Conservation (phyloP, 805 yeast species). For the Candida multigemmis region DNA sequence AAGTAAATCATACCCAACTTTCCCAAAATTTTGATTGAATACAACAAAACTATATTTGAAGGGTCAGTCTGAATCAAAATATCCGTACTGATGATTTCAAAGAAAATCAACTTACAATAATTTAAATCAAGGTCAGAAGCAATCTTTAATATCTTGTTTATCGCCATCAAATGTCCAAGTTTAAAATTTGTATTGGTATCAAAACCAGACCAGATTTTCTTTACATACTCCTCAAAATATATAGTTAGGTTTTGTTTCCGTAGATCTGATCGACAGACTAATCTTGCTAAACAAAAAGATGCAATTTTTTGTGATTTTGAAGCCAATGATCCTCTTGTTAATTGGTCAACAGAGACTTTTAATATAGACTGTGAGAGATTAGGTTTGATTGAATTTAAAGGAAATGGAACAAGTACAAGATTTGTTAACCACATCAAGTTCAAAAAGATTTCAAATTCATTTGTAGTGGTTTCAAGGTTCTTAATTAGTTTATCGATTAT, state of each 20-base stretch:
- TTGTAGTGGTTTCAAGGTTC: conserved; percentile 3
- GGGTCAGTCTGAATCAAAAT: no score
- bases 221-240: conserved; percentile 11
- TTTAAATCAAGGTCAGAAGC: conserved; percentile 3
- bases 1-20: conserved; percentile 24
- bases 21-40: conserved; percentile 22
- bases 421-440: conserved; percentile 66
- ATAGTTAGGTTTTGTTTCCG: conserved; percentile 8
- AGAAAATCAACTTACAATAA: conserved; percentile 5
- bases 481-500: conserved; percentile 27
- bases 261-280: conserved; percentile 43
- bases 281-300: conserved; percentile 40
- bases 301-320: conserved; percentile 55
- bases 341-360: conserved; percentile 17
- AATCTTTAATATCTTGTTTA: conserved; percentile 28
- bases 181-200: conserved; percentile 6
- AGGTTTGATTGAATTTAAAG: conserved; percentile 30
- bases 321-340: conserved; percentile 25
- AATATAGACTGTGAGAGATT: conserved; percentile 26
- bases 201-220: conserved; percentile 8
- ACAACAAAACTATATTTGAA: no score
- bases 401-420: conserved; percentile 67
- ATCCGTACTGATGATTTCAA: not conserved
- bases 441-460: conserved; percentile 22
- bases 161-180: conserved; percentile 31